phyloP scores from a whole-genome alignment of 2,329 filamentous ascomycete species.

The Aspergillus arachidicola region DNA sequence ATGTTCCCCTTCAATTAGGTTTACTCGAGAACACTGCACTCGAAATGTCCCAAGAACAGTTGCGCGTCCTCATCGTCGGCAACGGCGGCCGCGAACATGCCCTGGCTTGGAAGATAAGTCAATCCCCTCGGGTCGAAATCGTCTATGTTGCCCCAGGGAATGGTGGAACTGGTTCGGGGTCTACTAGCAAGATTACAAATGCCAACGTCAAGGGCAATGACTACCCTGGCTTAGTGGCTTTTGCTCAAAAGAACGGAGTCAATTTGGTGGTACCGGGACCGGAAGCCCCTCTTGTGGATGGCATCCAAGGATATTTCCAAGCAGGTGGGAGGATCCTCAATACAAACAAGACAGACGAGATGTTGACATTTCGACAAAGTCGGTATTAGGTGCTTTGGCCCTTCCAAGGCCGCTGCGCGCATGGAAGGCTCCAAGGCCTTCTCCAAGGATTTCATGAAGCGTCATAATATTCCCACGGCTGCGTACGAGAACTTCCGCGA shows the following conservation, averaged over 20 bases:
- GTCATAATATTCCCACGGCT: constrained; percentile 86
- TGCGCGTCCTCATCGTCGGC: constrained; percentile 82
- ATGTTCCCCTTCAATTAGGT: constrained; percentile 11
- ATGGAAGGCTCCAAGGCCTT: constrained; percentile 98
- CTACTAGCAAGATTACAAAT: constrained; percentile 68
- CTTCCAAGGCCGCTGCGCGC: constrained; percentile 76
- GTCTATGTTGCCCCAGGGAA: constrained; percentile 76
- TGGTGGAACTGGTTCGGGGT: constrained; percentile 72
- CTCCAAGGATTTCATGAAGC: constrained; percentile 96
- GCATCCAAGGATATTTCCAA: constrained; percentile 82
- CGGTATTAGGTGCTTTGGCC: constrained; percentile 82
- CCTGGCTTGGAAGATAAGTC: constrained; percentile 88
- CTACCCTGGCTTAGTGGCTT: constrained; percentile 73
- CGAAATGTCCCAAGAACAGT: constrained; percentile 47
- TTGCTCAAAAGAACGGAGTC: constrained; percentile 72
- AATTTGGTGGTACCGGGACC: constrained; percentile 89
- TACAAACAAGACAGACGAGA: neutral
- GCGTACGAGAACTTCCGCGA: constrained; percentile 85
- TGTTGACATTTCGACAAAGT: constrained; percentile 40
- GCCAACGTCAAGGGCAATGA: constrained; percentile 72
- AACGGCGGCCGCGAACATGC: constrained; percentile 95
- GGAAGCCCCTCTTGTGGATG: constrained; percentile 90
- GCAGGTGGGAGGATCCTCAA: constrained; percentile 42
- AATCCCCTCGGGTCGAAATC: constrained; percentile 75
- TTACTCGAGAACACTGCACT: constrained; percentile 23